A percentile compares a stretch with the other conserved stretches of the same genome.
Conservation (phyloP, 1,284 basidiomycete species). For the Hemileia vastatrix region DNA sequence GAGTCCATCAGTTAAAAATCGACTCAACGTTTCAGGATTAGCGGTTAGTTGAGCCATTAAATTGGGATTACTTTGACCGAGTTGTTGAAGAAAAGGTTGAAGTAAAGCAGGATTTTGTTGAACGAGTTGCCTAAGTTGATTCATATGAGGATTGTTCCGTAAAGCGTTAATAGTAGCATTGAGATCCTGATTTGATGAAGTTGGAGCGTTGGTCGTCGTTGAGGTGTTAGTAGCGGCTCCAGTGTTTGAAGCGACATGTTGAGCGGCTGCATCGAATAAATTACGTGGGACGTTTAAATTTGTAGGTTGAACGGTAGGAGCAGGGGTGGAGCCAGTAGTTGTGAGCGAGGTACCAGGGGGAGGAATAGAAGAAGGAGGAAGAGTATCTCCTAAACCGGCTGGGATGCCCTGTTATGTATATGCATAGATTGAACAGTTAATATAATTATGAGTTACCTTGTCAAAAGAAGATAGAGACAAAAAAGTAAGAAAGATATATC, state of each 20-base stretch:
- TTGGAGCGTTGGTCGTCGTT: conserved; percentile 24
- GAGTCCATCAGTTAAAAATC: conserved; percentile 34
- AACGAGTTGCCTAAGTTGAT: conserved; percentile 50
- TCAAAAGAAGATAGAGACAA: conserved; percentile 2
- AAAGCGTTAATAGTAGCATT: too few relatives aligned
- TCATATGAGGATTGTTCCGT: conserved; percentile 31
- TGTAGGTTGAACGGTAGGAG: conserved; percentile 42
- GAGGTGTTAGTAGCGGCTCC: conserved; percentile 44
- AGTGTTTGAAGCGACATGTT: conserved; percentile 36
- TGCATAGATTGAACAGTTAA: background rate
- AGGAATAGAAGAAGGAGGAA: conserved; percentile 35
- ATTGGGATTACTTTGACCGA: conserved; percentile 62
- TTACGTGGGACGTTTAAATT: conserved; percentile 51
- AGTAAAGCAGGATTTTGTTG: conserved; percentile 64
- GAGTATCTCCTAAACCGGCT: conserved; percentile 50
- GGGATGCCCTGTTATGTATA: conserved; percentile 62
- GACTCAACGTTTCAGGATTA: conserved; percentile 35
- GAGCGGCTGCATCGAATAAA: conserved; percentile 56
- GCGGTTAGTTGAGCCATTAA: conserved; percentile 45
- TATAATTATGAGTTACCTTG: background rate
- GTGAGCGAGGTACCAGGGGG: conserved; percentile 44
- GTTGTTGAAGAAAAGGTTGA: conserved; percentile 72
- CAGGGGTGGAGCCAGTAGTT: conserved; percentile 44
- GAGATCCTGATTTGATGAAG: conserved; percentile 38
- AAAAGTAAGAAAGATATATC: conserved; percentile 39